Evolutionary conservation across 176 grass and related monocot genomes (phyloP).

Genomic region (Oryza brachyantha): DNA sequence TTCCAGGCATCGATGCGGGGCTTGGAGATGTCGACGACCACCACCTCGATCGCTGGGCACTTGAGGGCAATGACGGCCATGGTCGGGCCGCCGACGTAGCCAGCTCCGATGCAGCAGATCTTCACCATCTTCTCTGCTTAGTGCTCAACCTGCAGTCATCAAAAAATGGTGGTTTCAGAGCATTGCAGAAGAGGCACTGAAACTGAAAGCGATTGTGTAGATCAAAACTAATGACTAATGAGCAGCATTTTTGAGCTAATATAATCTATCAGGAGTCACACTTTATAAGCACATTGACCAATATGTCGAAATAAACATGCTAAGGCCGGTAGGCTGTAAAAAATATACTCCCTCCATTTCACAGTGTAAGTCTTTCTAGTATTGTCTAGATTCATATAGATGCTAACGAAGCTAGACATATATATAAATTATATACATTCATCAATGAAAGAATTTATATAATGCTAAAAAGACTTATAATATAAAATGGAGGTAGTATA

Average conservation of each 20-base stretch:
- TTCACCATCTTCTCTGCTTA: conserved; percentile 57
- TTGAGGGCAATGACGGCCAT: conserved; percentile 92
- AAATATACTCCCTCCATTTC: too few relatives aligned
- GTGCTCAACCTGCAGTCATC: conserved; percentile 26
- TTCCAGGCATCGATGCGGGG: conserved; percentile 82
- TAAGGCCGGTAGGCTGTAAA: not conserved
- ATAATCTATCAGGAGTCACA: conserved; percentile 16
- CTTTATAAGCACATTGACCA: not conserved
- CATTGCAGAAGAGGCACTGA: not conserved
- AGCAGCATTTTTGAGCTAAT: not conserved
- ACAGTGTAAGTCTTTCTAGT: too few relatives aligned
- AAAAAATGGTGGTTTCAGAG: too few relatives aligned
- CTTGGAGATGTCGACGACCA: conserved; percentile 64
- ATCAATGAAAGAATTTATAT: too few relatives aligned
- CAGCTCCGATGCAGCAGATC: conserved; percentile 71
- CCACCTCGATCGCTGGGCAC: conserved; percentile 76
- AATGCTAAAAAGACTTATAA: too few relatives aligned
- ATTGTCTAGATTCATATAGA: too few relatives aligned
- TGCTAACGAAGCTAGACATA: too few relatives aligned
- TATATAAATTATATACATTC: too few relatives aligned
- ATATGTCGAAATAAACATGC: not conserved
- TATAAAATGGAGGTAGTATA: too few relatives aligned
- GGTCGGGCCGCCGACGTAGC: conserved; percentile 88
- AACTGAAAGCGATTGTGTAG: not conserved
- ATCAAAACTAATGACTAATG: not conserved